Percentiles rank a stretch among this genome's conserved stretches.
Conservation (phyloP, 2,329 filamentous ascomycete species). For the Shiraia sp. region DNA sequence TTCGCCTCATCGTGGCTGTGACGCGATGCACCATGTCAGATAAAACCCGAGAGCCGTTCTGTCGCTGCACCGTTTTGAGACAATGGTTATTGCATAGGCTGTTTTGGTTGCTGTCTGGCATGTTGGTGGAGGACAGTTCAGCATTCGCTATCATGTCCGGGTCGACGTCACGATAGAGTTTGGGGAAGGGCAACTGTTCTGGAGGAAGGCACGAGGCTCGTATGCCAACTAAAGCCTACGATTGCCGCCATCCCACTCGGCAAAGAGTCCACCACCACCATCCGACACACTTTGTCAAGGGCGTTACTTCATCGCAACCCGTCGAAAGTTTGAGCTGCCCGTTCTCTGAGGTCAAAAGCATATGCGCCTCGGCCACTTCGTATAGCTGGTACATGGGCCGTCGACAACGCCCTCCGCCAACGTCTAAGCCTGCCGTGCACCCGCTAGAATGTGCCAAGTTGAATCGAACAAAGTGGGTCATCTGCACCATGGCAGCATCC, state of each 20-base stretch:
- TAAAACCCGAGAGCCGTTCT: no score
- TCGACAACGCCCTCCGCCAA: slow-evolving; percentile 5
- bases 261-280: slow-evolving; percentile 5
- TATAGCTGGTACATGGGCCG: slow-evolving; percentile 7
- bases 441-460: background rate
- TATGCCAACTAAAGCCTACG: slow-evolving; percentile 9
- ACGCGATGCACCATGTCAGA: slow-evolving; percentile 6
- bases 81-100: no score
- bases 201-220: slow-evolving; percentile 5
- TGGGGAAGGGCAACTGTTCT: slow-evolving; percentile 1
- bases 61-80: no score
- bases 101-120: no score
- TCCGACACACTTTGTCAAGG: slow-evolving; percentile 9
- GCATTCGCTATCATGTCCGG: no score
- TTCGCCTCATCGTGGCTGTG: slow-evolving; percentile 22
- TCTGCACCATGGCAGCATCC: slow-evolving; percentile 1
- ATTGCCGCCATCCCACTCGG: slow-evolving; percentile 11
- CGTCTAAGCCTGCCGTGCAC: no score
- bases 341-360: background rate
- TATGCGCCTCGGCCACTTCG: background rate
- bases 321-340: background rate
- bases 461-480: slow-evolving; percentile 5
- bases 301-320: slow-evolving; percentile 2
- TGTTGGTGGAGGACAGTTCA: no score
- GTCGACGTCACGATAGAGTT: slow-evolving; percentile 2